Evolutionary conservation across 371 early-diverging fungal genomes (phyloP).

Genomic region (Haplosporangium sp.): DNA sequence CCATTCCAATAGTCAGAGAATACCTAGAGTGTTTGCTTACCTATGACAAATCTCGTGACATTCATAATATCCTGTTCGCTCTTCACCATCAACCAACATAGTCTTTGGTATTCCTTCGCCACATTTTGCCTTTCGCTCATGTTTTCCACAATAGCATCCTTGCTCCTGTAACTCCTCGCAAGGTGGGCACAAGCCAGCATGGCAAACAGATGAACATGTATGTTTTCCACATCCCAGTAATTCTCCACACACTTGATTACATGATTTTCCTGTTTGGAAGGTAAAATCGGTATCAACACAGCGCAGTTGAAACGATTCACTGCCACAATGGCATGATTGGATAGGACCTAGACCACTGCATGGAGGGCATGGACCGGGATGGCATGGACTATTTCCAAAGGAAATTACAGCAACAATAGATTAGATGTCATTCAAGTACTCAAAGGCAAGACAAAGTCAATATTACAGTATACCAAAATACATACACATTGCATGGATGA

Average conservation of each 20-base stretch:
- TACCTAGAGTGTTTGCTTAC: constrained; percentile 34
- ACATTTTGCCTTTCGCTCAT: constrained; percentile 66
- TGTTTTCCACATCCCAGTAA: constrained; percentile 81
- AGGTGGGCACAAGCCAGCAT: constrained; percentile 76
- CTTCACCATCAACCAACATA: constrained; percentile 26
- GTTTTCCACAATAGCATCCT: constrained; percentile 79
- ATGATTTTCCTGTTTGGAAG: constrained; percentile 68
- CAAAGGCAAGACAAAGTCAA: no score
- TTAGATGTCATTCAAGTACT: neutral
- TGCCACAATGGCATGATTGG: constrained; percentile 87
- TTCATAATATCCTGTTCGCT: constrained; percentile 65
- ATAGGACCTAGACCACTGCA: constrained; percentile 85
- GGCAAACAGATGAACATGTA: constrained; percentile 72
- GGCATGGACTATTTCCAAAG: constrained; percentile 72
- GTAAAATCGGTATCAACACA: constrained; percentile 78
- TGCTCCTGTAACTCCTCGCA: constrained; percentile 70
- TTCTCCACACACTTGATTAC: constrained; percentile 76
- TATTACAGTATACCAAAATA: neutral
- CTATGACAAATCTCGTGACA: constrained; percentile 71
- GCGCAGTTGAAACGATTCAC: constrained; percentile 67
- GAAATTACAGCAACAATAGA: constrained; percentile 44
- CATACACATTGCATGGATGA: constrained; percentile 76
- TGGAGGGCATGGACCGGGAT: constrained; percentile 95
- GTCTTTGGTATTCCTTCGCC: constrained; percentile 63
- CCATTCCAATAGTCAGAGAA: no score